Evolutionary conservation across 1,139 yeast species (phyloP).

Genomic region (Diutina neorugosa): DNA sequence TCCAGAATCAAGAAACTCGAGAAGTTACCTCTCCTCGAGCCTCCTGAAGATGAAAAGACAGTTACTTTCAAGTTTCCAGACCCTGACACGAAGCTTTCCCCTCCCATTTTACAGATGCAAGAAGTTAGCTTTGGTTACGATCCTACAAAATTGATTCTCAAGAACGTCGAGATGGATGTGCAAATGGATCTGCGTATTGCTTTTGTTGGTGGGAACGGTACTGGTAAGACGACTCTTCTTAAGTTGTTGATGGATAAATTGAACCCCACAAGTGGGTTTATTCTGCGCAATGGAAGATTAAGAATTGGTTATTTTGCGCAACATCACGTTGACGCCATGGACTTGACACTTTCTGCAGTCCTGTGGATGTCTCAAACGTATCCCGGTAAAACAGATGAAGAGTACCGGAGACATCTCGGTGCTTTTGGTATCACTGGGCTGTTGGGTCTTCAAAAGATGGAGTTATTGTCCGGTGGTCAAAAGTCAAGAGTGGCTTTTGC

Average conservation of each 20-base stretch:
- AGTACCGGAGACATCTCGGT: slow-evolving; percentile 91
- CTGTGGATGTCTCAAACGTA: slow-evolving; percentile 84
- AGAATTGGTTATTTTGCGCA: slow-evolving; percentile 98
- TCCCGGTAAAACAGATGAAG: slow-evolving; percentile 95
- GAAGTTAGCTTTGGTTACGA: slow-evolving; percentile 79
- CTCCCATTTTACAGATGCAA: slow-evolving; percentile 85
- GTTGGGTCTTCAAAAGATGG: slow-evolving; percentile 84
- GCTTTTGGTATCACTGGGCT: slow-evolving; percentile 96
- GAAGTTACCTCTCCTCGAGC: slow-evolving; percentile 81
- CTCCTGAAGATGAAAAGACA: slow-evolving; percentile 87
- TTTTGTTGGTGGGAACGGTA: slow-evolving; percentile 96
- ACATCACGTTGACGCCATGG: slow-evolving; percentile 98
- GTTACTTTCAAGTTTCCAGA: slow-evolving; percentile 89
- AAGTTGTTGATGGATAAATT: slow-evolving; percentile 74
- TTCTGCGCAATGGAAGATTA: slow-evolving; percentile 71
- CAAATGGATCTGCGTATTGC: slow-evolving; percentile 94
- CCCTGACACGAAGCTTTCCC: slow-evolving; percentile 71
- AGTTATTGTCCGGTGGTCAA: slow-evolving; percentile 90
- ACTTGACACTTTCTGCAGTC: slow-evolving; percentile 74
- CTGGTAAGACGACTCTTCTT: slow-evolving; percentile 93
- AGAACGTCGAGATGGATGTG: slow-evolving; percentile 77
- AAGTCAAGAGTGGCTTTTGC: slow-evolving; percentile 98
- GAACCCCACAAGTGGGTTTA: slow-evolving; percentile 61
- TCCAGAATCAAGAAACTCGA: slow-evolving; percentile 94
- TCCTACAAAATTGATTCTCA: slow-evolving; percentile 47